Percentiles rank a stretch among this genome's conserved stretches.
Evolutionary conservation across 257 asterid genomes (phyloP).

Genomic region (Scutellaria baicalensis): DNA sequence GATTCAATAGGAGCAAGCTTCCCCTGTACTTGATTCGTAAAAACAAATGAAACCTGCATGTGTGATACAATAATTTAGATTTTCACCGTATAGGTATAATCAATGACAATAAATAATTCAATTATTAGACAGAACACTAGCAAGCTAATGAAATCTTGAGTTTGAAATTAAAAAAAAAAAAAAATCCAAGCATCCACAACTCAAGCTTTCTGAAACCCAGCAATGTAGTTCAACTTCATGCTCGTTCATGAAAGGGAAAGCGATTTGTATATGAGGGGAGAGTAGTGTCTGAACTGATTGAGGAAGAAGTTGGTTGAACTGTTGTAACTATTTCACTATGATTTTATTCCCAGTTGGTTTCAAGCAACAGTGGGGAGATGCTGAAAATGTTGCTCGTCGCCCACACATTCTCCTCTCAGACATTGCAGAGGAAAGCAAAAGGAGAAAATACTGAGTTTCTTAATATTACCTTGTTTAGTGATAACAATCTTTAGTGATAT

Average conservation of each 20-base stretch:
- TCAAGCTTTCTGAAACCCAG: neutral
- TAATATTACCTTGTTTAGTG: neutral
- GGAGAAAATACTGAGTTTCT: neutral
- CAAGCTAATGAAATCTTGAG: neutral
- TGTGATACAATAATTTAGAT: neutral
- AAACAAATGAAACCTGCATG: constrained; percentile 86
- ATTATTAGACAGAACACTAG: neutral
- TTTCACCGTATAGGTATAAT: neutral
- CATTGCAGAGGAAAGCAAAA: neutral
- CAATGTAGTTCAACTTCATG: neutral
- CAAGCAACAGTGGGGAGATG: neutral
- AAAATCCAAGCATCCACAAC: neutral
- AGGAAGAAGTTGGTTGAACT: neutral
- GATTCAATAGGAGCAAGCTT: constrained; percentile 90
- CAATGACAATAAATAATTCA: neutral
- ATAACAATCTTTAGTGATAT: neutral
- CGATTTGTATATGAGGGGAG: neutral
- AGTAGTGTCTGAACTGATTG: neutral
- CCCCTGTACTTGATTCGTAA: constrained; percentile 85
- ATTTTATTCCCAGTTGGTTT: neutral
- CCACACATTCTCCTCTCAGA: neutral
- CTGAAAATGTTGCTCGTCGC: neutral
- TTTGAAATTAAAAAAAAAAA: neutral
- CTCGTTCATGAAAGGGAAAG: neutral
- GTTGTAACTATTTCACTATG: neutral